Evolutionary conservation across 495 filamentous ascomycete genomes (phyloP), one percentile per base, ranked within the genome.

Genomic region (Hyaloscypha finlandica): DNA sequence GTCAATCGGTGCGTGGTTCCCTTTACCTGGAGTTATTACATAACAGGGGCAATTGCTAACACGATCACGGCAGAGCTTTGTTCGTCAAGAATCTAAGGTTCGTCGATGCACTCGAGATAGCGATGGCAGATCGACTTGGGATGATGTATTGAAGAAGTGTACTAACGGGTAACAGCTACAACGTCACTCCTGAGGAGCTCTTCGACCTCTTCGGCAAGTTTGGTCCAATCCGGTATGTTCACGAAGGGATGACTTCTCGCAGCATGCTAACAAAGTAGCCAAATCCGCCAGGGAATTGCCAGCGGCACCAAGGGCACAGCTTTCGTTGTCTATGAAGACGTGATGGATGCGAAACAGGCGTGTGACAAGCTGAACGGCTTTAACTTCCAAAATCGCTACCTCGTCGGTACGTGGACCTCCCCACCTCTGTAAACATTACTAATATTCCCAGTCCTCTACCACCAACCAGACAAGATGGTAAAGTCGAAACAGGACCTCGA

Each of bases 341-440:
- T 97, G 31, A 93, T 97, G 88, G 95, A 99, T 84, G 94, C 95
- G 68, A 99, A 99, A 81, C 87, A 90, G 79, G 96, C 95, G 73
- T 97, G 96, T 83, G 95, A 99, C 85, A 97, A 97, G 84, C 84
- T 99, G 75, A 98, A 99, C 81, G 95, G 95, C 75, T 99, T 96
- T 87, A 99, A 99, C 81, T 99, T 99, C 79, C 96, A 98, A 81
- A 96, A 94, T 84, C 92, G 95, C 76, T 99, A 99, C 81, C 92
- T 99, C 73, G 96, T 99, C 75, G 94, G 94, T 97, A 89, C 55
- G 92, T 86, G 19, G 5, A 30, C 11, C 20, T n/a, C 61, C 51
- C 1, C 51, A 31, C 20, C 8, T 31, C 29, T 35, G 30, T 39
- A 16, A 55, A 14, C 9, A 57, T 8, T 45, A 29, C 61, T 68